A percentile compares a stretch with the other conserved stretches of the same genome.
Conservation (phyloP, 331 rosid species). For the Telfairia occidentalis region DNA sequence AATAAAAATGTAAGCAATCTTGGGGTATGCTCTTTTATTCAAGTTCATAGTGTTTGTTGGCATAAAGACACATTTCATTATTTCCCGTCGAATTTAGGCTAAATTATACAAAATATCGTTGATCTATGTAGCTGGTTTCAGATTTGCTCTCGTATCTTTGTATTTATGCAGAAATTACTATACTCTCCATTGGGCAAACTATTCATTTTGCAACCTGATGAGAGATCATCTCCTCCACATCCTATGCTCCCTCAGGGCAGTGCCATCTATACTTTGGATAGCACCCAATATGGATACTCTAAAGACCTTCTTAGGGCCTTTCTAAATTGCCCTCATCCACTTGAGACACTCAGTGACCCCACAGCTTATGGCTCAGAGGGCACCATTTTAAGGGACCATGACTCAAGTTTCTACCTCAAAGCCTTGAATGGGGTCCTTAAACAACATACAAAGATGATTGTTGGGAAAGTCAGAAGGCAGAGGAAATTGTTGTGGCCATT, state of each 20-base stretch:
- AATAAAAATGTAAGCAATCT: conserved; percentile 41
- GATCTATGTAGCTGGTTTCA: background rate
- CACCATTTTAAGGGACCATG: conserved; percentile 73
- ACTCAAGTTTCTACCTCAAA: conserved; percentile 77
- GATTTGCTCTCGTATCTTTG: background rate
- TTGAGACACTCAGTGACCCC: conserved; percentile 80
- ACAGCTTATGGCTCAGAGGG: conserved; percentile 86
- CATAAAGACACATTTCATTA: background rate
- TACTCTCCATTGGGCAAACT: conserved; percentile 75
- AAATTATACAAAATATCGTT: background rate
- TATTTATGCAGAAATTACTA: conserved; percentile 50
- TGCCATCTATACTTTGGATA: conserved; percentile 53
- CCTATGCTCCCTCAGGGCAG: conserved; percentile 61
- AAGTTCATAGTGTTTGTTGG: background rate
- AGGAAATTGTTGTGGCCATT: conserved; percentile 53
- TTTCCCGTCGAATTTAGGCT: background rate
- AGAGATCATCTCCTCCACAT: conserved; percentile 64
- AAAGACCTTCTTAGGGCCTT: conserved; percentile 43
- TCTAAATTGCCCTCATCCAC: conserved; percentile 74
- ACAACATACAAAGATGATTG: conserved; percentile 29
- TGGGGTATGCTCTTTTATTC: background rate
- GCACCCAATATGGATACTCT: conserved; percentile 36
- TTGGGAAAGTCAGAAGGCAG: conserved; percentile 28
- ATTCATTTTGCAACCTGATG: conserved; percentile 75
- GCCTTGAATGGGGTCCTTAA: conserved; percentile 48